A percentile compares a stretch with the other conserved stretches of the same genome.
phyloP scores from a whole-genome alignment of 306 rosid genomes.

The Rubus parviflorus region DNA sequence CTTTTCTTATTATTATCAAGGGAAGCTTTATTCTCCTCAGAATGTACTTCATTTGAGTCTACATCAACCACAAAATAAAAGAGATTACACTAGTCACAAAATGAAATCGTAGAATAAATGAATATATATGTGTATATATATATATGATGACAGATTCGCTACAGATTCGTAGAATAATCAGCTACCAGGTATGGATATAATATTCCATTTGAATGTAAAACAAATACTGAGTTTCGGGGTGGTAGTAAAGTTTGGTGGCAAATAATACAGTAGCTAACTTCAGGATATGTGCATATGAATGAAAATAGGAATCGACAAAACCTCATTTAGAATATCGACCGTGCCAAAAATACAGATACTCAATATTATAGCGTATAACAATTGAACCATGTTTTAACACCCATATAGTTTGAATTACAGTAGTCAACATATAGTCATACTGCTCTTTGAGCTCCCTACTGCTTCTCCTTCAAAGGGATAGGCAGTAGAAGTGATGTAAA shows the following conservation, averaged over 20 bases:
- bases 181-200: neutral
- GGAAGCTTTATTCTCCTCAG: conserved; percentile 72
- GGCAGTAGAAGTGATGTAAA: neutral
- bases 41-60: conserved; percentile 65
- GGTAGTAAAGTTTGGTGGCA: neutral
- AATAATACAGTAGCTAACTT: neutral
- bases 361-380: neutral
- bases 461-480: neutral
- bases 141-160: neutral
- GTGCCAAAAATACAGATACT: neutral
- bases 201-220: conserved; percentile 4
- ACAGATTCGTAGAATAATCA: neutral
- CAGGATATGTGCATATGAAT: neutral
- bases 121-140: neutral
- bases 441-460: neutral
- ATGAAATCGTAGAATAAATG: neutral
- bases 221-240: neutral
- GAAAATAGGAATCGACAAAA: neutral
- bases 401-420: neutral
- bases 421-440: neutral
- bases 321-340: neutral
- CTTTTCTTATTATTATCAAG: conserved; percentile 71
- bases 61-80: conserved; percentile 36
- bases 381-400: neutral
- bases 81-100: neutral